Evolutionary conservation across 2,329 filamentous ascomycete genomes (phyloP).

Genomic region (Apiospora rasikravindrae): DNA sequence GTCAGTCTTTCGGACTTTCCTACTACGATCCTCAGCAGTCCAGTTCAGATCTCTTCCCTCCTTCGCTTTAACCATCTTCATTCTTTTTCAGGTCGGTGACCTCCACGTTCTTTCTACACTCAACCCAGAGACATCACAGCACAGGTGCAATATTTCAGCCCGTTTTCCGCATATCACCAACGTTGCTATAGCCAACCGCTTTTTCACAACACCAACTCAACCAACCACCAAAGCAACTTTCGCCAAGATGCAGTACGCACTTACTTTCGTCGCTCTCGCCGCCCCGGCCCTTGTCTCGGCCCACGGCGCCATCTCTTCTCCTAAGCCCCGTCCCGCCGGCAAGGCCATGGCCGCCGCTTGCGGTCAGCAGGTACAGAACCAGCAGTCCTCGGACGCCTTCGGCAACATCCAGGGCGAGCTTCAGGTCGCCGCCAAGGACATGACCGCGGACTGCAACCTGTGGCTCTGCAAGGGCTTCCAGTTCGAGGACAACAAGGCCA

Average conservation of each 20-base stretch:
- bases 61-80: slow-evolving; percentile 21
- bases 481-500: slow-evolving; percentile 57
- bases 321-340: slow-evolving; percentile 55
- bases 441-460: slow-evolving; percentile 54
- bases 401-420: slow-evolving; percentile 60
- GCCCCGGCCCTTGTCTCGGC: slow-evolving; percentile 48
- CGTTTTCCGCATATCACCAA: neutral
- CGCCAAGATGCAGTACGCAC: slow-evolving; percentile 29
- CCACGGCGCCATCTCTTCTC: slow-evolving; percentile 58
- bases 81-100: slow-evolving; percentile 26
- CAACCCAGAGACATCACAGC: neutral
- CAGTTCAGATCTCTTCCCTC: slow-evolving; percentile 15
- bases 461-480: slow-evolving; percentile 65
- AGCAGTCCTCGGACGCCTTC: slow-evolving; percentile 57
- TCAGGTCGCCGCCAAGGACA: slow-evolving; percentile 57
- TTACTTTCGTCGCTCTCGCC: slow-evolving; percentile 23
- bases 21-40: neutral
- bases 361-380: slow-evolving; percentile 58
- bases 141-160: neutral
- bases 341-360: slow-evolving; percentile 56
- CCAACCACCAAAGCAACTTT: slow-evolving; percentile 2
- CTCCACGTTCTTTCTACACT: slow-evolving; percentile 24
- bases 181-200: neutral
- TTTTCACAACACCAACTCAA: no score
- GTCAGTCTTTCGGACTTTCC: neutral